Evolutionary conservation across 2,329 filamentous ascomycete genomes (phyloP), one percentile per base, ranked within the genome.

Genomic region (Trichoderma simmonsii): DNA sequence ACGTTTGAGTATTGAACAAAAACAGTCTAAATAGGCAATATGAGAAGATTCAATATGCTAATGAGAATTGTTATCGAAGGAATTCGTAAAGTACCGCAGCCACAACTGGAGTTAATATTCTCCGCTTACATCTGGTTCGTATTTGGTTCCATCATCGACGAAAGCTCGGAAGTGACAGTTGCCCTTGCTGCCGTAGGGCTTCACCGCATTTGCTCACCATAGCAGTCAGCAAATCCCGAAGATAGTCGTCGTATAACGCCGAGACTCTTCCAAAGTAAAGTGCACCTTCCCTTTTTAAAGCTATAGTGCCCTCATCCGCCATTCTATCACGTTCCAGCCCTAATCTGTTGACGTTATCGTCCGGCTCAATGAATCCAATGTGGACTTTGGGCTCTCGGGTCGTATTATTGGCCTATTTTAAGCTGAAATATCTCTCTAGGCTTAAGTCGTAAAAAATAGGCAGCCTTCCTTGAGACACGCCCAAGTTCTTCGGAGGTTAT

Each of bases 201-300:
- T 51, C n/a, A 12, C n/a, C n/a, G 43, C 43, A 21, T 21, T 51
- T 51, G 6, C 8, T 51, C 8, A n/a, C n/a, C n/a, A 51, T 51
- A 21, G 2, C 43, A 12, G 5, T 51, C 43, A 51, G 1, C 4
- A 21, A 51, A 51, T 21, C 43, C 9, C 43, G n/a, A 21, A 51
- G n/a, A 12, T 1, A 11, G 9, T 51, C 6, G 24, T 12, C n/a
- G 12, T 51, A 12, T 21, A 21, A 51, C 9, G n/a, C n/a, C n/a
- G n/a, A 51, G 1, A 0, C 9, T 24, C 43, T 51, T 51, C n/a
- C 9, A 12, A 0, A 24, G 2, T 51, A 24, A 18, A 12, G 0
- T 21, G 9, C 43, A 12, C 43, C 43, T 51, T 51, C 9, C n/a
- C 1, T 51, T 51, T 51, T 8, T 1, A 24, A 51, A 21, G 9